Evolutionary conservation across 2,329 filamentous ascomycete genomes (phyloP).

Genomic region (Leptodontidium sp.): DNA sequence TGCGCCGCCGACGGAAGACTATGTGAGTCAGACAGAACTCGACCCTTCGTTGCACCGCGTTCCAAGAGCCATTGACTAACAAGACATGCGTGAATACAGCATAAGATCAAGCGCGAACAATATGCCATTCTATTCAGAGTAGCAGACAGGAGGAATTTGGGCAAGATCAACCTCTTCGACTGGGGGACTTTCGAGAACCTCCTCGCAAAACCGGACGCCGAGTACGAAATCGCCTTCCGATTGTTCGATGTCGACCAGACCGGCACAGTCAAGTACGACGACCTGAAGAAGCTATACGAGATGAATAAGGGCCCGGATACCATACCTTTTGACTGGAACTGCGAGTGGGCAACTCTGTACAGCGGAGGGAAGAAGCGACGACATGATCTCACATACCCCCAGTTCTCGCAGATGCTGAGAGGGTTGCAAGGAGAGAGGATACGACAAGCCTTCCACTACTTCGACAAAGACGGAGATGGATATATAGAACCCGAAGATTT

Average conservation of each 20-base stretch:
- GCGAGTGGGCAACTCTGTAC: slow-evolving; percentile 95
- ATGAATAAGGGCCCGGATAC: slow-evolving; percentile 84
- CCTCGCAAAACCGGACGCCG: slow-evolving; percentile 91
- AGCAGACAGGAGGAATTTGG: slow-evolving; percentile 79
- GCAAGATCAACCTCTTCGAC: slow-evolving; percentile 80
- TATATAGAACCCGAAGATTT: slow-evolving; percentile 97
- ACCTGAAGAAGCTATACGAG: slow-evolving; percentile 86
- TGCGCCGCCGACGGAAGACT: slow-evolving; percentile 87
- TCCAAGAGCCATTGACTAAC: slow-evolving; percentile 42
- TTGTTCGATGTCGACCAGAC: slow-evolving; percentile 89
- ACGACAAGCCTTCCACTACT: slow-evolving; percentile 90
- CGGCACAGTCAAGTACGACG: slow-evolving; percentile 87
- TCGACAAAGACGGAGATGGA: slow-evolving; percentile 91
- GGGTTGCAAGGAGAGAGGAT: slow-evolving; percentile 96
- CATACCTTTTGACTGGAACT: slow-evolving; percentile 96
- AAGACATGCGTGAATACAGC: slow-evolving; percentile 60
- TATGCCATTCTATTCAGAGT: slow-evolving; percentile 93
- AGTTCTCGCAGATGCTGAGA: slow-evolving; percentile 98
- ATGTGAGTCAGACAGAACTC: slow-evolving; percentile 67
- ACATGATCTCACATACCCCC: slow-evolving; percentile 91
- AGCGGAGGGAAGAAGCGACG: slow-evolving; percentile 87
- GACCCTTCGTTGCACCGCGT: background rate
- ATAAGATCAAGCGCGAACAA: slow-evolving; percentile 97
- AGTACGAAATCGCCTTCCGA: slow-evolving; percentile 98
- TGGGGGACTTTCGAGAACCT: slow-evolving; percentile 96